phyloP scores from a whole-genome alignment of 2,329 filamentous ascomycete genomes.

The Cryphonectria radicalis region DNA sequence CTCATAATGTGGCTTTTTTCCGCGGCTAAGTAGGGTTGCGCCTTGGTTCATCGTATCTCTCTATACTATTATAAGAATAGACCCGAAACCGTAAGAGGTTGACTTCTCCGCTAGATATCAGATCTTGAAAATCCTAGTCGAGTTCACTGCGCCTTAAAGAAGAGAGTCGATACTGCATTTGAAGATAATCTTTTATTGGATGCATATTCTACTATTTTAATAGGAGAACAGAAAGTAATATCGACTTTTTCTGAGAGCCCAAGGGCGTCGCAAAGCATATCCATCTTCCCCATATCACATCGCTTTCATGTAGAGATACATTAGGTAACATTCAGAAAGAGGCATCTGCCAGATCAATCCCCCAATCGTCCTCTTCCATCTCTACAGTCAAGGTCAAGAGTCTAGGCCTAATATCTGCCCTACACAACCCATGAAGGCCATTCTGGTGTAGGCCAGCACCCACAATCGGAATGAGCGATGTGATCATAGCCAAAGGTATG shows the following conservation, averaged over 20 bases:
- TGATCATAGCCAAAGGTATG: neutral
- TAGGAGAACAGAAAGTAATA: no score
- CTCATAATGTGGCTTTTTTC: no score
- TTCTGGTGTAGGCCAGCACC: neutral
- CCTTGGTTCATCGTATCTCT: no score
- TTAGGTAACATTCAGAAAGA: neutral
- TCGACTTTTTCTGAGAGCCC: neutral
- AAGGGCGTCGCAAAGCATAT: neutral
- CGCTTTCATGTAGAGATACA: neutral
- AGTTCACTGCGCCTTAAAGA: no score
- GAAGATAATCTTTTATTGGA: no score
- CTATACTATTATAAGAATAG: no score
- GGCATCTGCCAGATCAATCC: neutral
- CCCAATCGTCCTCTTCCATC: neutral
- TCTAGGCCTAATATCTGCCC: neutral
- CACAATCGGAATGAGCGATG: neutral
- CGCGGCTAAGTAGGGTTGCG: no score
- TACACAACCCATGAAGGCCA: neutral
- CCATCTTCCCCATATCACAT: neutral
- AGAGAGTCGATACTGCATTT: no score
- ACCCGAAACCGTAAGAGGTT: no score
- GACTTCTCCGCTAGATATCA: no score
- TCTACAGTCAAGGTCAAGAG: neutral
- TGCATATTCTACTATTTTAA: no score
- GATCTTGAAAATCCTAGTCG: no score